A percentile compares a stretch with the other conserved stretches of the same genome.
These are phyloP conservation scores for Sporothrix sp. DNA, from an alignment of 2,329 filamentous ascomycete species.

Conservation along the genomic window DNA sequence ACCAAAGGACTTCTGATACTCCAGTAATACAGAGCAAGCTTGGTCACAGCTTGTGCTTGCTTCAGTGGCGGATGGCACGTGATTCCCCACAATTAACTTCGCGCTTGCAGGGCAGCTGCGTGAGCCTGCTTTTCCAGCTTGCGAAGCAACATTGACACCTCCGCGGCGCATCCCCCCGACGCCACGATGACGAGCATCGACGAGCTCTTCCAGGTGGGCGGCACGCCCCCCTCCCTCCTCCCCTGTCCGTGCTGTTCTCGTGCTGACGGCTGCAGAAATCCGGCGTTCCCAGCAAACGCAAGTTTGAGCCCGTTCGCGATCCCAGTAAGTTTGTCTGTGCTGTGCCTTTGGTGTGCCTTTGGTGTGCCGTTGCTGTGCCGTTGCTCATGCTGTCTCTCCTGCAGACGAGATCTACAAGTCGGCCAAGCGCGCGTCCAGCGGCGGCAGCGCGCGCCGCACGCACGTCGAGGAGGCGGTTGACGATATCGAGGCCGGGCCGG, in stretches of 20 bases:
- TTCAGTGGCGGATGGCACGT: no score
- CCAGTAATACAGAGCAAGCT: no score
- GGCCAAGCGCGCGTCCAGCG: constrained; percentile 38
- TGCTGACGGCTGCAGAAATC: constrained; percentile 25
- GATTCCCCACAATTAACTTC: no score
- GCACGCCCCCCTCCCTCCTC: no score
- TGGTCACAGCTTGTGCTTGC: no score
- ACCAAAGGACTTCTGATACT: no score
- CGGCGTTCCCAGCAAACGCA: constrained; percentile 49
- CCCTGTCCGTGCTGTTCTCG: background rate
- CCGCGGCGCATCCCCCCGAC: no score
- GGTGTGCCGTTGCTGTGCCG: background rate
- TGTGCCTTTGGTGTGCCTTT: background rate
- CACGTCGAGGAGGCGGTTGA: constrained; percentile 37
- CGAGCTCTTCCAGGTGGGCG: constrained; percentile 47
- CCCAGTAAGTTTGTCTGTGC: constrained; percentile 41
- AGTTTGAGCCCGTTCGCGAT: constrained; percentile 51
- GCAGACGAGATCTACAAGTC: constrained; percentile 59
- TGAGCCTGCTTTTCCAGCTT: no score
- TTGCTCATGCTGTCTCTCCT: background rate
- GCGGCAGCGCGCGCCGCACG: constrained; percentile 33
- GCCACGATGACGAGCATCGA: constrained; percentile 46
- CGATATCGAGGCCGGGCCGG: constrained; percentile 39
- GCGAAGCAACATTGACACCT: no score
- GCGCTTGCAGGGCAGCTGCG: no score